Base-by-base conservation (phyloP, 345 rosid species). In the Populus pruinosa region DNA sequence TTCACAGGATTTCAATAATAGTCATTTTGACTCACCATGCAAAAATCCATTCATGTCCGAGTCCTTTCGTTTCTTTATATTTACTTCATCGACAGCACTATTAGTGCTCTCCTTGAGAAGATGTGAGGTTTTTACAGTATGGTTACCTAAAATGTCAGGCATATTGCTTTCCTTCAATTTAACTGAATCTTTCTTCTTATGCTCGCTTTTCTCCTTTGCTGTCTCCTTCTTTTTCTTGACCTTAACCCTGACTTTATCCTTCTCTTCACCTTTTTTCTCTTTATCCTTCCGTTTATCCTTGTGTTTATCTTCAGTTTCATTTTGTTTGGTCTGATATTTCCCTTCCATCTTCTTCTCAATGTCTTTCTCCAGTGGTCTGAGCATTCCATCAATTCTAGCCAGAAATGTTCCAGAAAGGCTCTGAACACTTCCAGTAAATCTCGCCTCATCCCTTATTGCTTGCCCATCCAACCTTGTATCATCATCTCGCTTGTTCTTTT, bases 171-270 rank as follows among this genome's bases (percentile, higher is more conserved):
- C 85, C 73, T 77, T 81, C 14, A 79, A 71, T 70, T 80, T 86
- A 72, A 67, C 78, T 79, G 72, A 88, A 79, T 82, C 89, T 67
- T 77, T 76, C 73, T 74, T 81, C 75, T 76, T 81, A 59, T 33
- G 77, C 76, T 72, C 82, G 49, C 43, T 84, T 43, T 81, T 77
- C 75, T 83, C 84, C 80, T 79, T 86, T 44, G 76, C 75, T 70
- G 84, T 86, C 80, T 84, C 85, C 81, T 87, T 84, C 78, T 71
- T 80, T 79, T 82, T 83, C 82, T 81, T 82, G 63, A 83, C 84
- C 43, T 86, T 87, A 69, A 74, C 82, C 78, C 79, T 65, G 39
- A 82, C 79, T 78, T 79, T 77, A 55, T 81, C 79, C 69, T 85
- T 87, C 17, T 86, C 76, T 80, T 75, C 82, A 49, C 68, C 64